Percentiles rank a stretch among this genome's conserved stretches.
These are phyloP conservation scores for Neonectria hederae DNA, from an alignment of 2,329 filamentous ascomycete genomes.

Conservation along the genomic window DNA sequence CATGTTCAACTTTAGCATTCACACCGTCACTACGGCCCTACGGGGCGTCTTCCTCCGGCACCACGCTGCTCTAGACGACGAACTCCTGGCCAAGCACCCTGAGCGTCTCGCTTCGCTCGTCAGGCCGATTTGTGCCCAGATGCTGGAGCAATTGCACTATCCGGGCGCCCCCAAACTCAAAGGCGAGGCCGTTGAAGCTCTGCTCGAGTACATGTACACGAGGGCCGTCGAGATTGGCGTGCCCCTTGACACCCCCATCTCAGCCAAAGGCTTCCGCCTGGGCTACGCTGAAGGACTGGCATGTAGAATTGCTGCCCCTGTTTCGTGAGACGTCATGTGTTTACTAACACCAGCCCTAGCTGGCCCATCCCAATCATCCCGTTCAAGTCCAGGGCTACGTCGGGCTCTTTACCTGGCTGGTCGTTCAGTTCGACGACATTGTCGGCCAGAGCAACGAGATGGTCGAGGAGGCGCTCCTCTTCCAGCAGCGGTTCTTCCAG, in stretches of 20 bases:
- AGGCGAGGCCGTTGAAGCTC: conserved; percentile 12
- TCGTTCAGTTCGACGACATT: conserved; percentile 19
- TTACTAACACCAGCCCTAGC: conserved; percentile 4
- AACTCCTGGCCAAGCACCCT: conserved; percentile 1
- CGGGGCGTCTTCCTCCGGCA: conserved; percentile 7
- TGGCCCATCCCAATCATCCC: conserved; percentile 13
- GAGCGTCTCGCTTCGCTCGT: conserved; percentile 4
- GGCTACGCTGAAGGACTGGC: conserved; percentile 13
- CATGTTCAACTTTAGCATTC: not conserved
- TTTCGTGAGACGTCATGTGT: not conserved
- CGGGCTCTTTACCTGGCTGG: conserved; percentile 16
- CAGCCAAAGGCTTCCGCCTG: conserved; percentile 9
- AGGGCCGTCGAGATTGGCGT: conserved; percentile 15
- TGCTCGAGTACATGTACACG: conserved; percentile 15
- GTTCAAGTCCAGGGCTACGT: conserved; percentile 16
- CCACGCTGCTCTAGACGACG: conserved; percentile 1
- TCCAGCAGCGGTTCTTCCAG: conserved; percentile 13
- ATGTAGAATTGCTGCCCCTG: not conserved
- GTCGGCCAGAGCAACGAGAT: conserved; percentile 16
- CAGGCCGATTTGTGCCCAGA: conserved; percentile 8
- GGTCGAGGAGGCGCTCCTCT: conserved; percentile 15
- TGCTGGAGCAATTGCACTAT: conserved; percentile 9
- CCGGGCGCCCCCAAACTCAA: conserved; percentile 12
- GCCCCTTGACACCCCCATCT: conserved; percentile 12
- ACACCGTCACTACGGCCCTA: not conserved